Evolutionary conservation across 768 basidiomycete genomes (phyloP).

Genomic region (Auriscalpium vulgare): DNA sequence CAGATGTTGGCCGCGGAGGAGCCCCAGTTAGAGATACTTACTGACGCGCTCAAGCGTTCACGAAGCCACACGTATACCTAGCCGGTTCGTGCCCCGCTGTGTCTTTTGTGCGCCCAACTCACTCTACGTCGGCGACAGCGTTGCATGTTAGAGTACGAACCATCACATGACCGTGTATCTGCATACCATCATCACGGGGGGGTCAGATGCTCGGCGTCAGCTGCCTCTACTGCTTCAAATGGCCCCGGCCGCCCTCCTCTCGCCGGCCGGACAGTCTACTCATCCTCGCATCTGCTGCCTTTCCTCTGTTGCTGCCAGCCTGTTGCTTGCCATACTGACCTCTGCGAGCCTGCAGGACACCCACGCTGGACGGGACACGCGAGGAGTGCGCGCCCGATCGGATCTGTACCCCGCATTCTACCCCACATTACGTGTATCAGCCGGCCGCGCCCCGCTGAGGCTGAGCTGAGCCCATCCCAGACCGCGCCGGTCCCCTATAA

Average conservation of each 20-base stretch:
- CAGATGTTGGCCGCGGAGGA: conserved; percentile 10
- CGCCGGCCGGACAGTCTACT: neutral
- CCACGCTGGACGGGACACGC: too few relatives aligned
- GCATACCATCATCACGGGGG: neutral
- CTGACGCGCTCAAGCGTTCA: neutral
- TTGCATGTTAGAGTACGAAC: neutral
- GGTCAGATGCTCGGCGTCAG: neutral
- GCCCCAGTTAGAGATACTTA: neutral
- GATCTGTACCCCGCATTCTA: conserved; percentile 1
- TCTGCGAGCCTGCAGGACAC: too few relatives aligned
- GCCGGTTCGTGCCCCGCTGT: neutral
- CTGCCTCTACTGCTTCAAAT: neutral
- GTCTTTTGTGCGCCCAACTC: neutral
- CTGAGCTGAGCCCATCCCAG: neutral
- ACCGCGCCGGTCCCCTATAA: neutral
- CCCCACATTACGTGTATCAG: neutral
- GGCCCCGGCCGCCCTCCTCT: neutral
- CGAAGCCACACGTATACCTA: neutral
- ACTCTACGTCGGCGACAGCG: neutral
- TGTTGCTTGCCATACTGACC: too few relatives aligned
- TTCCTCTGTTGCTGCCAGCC: too few relatives aligned
- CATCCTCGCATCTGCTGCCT: too few relatives aligned
- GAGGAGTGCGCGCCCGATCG: neutral
- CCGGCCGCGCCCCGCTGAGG: neutral
- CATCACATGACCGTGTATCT: neutral